A percentile compares a stretch with the other conserved stretches of the same genome.
These are phyloP conservation scores for Annulohypoxylon truncatum DNA, from an alignment of 2,329 filamentous ascomycete species.

Conservation along the genomic window DNA sequence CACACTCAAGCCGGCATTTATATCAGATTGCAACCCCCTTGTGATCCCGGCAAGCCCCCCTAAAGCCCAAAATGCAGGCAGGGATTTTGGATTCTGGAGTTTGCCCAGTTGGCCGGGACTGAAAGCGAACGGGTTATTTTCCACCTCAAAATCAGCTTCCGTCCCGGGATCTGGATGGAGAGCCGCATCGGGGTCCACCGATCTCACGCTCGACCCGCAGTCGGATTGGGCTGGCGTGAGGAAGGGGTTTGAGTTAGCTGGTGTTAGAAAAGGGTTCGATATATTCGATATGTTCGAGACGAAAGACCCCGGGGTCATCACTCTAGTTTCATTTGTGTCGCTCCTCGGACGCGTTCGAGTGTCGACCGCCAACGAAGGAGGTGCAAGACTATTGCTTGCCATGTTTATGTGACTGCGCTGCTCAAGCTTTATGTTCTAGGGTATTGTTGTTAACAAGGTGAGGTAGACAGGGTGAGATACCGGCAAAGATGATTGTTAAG, in stretches of 20 bases:
- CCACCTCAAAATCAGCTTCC: conserved; percentile 74
- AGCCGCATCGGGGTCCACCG: conserved; percentile 58
- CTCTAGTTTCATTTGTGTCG: conserved; percentile 47
- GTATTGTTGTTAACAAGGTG: neutral
- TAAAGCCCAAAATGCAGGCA: conserved; percentile 75
- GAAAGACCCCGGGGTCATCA: conserved; percentile 47
- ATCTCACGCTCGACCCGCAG: conserved; percentile 47
- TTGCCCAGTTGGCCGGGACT: conserved; percentile 79
- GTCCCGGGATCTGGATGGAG: conserved; percentile 76
- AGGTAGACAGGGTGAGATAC: neutral
- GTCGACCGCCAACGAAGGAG: conserved; percentile 46
- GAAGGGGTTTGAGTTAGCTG: conserved; percentile 47
- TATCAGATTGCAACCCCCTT: conserved; percentile 74
- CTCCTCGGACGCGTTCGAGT: conserved; percentile 45
- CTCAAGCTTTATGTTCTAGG: neutral
- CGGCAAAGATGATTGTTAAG: conserved; percentile 3
- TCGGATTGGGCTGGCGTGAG: conserved; percentile 48
- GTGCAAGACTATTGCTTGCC: conserved; percentile 45
- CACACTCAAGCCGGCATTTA: conserved; percentile 71
- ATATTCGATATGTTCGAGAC: conserved; percentile 47
- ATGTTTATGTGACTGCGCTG: conserved; percentile 31
- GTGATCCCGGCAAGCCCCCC: conserved; percentile 77
- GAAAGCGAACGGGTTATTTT: conserved; percentile 79
- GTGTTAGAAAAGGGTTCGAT: conserved; percentile 51
- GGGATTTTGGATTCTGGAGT: conserved; percentile 78